These are phyloP conservation scores for Hamamelis virginiana DNA, from an alignment of 164 flowering plant genomes.

Conservation along the genomic window DNA sequence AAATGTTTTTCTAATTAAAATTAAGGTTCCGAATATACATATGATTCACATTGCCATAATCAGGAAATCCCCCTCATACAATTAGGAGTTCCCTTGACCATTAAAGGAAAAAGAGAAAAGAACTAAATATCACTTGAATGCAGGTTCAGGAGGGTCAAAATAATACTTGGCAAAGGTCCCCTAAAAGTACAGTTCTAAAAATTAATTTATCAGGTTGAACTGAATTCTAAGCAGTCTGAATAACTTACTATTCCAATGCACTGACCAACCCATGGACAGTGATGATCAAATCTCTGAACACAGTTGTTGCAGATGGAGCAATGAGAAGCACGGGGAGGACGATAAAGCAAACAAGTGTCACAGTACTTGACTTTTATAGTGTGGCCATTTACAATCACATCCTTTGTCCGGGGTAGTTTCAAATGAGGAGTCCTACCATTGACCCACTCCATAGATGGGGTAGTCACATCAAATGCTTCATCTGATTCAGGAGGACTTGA, in stretches of 20 bases:
- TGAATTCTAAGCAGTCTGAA: too few relatives aligned
- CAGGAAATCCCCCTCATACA: too few relatives aligned
- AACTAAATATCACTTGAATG: neutral
- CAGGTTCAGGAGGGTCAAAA: neutral
- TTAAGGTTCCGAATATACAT: too few relatives aligned
- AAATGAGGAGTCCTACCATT: constrained; percentile 31
- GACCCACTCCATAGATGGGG: constrained; percentile 50
- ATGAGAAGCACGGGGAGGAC: constrained; percentile 37
- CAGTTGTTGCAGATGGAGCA: constrained; percentile 38
- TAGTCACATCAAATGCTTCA: constrained; percentile 29
- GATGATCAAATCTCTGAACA: constrained; percentile 38
- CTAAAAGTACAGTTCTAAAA: too few relatives aligned
- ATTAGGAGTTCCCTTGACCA: too few relatives aligned
- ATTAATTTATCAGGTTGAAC: too few relatives aligned
- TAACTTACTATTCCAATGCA: constrained; percentile 44
- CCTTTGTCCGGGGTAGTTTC: constrained; percentile 29
- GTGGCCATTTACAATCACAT: constrained; percentile 23
- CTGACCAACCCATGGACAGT: constrained; percentile 44
- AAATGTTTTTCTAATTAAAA: too few relatives aligned
- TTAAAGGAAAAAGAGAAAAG: too few relatives aligned
- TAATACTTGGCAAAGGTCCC: too few relatives aligned
- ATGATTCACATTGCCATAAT: too few relatives aligned
- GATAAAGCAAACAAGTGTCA: constrained; percentile 34
- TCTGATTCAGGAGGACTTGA: constrained; percentile 16
- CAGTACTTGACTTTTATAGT: constrained; percentile 35